Evolutionary conservation across 306 rosid genomes (phyloP).

Genomic region (Canavalia ensiformis): DNA sequence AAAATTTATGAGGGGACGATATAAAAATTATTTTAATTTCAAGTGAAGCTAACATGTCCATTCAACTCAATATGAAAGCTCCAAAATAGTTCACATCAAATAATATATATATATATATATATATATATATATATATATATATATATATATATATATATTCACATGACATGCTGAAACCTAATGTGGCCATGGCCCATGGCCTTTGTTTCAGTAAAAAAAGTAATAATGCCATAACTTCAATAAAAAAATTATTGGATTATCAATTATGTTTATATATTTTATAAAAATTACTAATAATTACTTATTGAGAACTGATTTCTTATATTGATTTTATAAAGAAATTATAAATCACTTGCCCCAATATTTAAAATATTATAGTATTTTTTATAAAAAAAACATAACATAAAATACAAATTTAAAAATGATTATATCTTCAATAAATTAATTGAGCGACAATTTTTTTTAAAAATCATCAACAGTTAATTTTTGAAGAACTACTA

Average conservation of each 20-base stretch:
- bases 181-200: not conserved
- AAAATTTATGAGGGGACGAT: not conserved
- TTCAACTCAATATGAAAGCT: not conserved
- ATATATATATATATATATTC: too few relatives aligned
- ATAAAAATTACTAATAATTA: too few relatives aligned
- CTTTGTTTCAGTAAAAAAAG: not conserved
- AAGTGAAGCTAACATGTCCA: not conserved
- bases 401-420: not conserved
- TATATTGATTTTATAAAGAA: too few relatives aligned
- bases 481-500: too few relatives aligned
- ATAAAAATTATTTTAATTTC: not conserved
- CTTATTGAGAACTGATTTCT: too few relatives aligned
- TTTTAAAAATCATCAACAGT: too few relatives aligned
- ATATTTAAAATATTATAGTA: not conserved
- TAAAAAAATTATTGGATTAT: not conserved
- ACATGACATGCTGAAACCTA: constrained; percentile 10
- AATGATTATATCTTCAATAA: not conserved
- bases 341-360: not conserved
- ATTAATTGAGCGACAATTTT: not conserved
- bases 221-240: not conserved
- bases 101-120: not conserved
- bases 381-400: not conserved
- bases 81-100: constrained; percentile 6
- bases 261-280: not conserved
- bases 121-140: not conserved